Evolutionary conservation across 2,329 filamentous ascomycete genomes (phyloP), one percentile per base, ranked within the genome.

Genomic region (Lecanicillium sp.): DNA sequence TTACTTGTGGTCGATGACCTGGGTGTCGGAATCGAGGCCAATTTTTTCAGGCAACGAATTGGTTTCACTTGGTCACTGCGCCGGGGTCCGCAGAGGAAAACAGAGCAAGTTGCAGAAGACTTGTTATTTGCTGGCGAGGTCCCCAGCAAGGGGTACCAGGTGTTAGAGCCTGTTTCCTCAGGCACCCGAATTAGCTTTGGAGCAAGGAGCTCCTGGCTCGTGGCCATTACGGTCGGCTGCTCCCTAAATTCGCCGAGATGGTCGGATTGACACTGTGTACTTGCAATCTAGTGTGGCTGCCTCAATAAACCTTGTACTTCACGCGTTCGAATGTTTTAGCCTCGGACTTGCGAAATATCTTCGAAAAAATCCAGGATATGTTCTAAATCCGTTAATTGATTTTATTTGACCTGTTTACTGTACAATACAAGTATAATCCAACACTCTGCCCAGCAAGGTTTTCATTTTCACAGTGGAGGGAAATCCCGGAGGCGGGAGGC

Each of bases 231-330:
- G 20, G 14, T 48, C 45, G 29, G 30, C 27, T 44, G 32, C 33
- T 45, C 41, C 48, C 48, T 49, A 45, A 40, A 44, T 43, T 51
- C 38, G 49, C 49, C 49, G 49, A 51, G 26, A 38, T 10, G 27
- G n/a, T 46, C 27, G 27, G 35, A 47, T 23, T 48, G 33, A 32
- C 49, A 51, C 49, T 51, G 49, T 51, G 23, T 51, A 51, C 49
- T 42, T 51, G 14, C 5, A 14, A n/a, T 23, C 10, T 29, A n/a
- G 38, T 17, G 32, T 8, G 12, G 8, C 10, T n/a, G 8, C 32
- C 15, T 11, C 19, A 23, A 15, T 26, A 12, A 3, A 14, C 2
- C n/a, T 47, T 37, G 43, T 51, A 47, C 27, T 33, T 42, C 12
- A 2, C 14, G 2, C n/a, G n/a, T n/a, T n/a, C n/a, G n/a, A n/a